These are phyloP conservation scores for Rhododendron henanense DNA, from an alignment of 148 eudicot genomes.

Conservation along the genomic window DNA sequence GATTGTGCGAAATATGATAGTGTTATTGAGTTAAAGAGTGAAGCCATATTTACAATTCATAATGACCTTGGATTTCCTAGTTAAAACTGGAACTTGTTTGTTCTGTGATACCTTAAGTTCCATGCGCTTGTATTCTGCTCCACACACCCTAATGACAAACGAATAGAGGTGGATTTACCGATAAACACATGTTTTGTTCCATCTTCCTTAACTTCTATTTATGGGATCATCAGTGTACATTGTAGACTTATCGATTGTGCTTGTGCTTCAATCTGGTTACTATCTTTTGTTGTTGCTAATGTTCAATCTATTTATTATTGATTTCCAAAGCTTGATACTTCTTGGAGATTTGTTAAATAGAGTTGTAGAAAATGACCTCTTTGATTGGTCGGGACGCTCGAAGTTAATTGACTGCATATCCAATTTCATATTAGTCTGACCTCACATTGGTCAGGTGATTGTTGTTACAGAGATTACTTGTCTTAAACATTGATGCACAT, in stretches of 20 bases:
- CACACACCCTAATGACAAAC: neutral
- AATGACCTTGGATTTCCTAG: neutral
- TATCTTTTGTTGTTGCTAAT: neutral
- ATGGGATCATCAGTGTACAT: neutral
- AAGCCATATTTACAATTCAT: neutral
- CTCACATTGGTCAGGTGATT: slow-evolving; percentile 80
- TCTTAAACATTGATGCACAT: slow-evolving; percentile 16
- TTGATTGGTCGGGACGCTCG: slow-evolving; percentile 76
- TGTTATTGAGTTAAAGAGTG: neutral
- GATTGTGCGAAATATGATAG: neutral
- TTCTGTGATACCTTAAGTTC: neutral
- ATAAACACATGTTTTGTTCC: neutral
- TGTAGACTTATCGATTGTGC: neutral
- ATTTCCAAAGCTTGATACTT: slow-evolving; percentile 50
- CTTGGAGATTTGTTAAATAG: slow-evolving; percentile 66
- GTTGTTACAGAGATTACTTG: neutral
- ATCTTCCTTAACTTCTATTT: neutral
- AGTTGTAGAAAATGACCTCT: slow-evolving; percentile 52
- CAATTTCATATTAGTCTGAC: slow-evolving; percentile 58
- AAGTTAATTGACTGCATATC: slow-evolving; percentile 78
- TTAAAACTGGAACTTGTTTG: neutral
- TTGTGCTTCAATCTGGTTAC: slow-evolving; percentile 1
- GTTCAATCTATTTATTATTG: neutral
- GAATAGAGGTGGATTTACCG: neutral
- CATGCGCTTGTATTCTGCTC: neutral